These are phyloP conservation scores for Hyphopichia wangnamkhiaoensis DNA, from an alignment of 1,139 yeast species.

Conservation along the genomic window DNA sequence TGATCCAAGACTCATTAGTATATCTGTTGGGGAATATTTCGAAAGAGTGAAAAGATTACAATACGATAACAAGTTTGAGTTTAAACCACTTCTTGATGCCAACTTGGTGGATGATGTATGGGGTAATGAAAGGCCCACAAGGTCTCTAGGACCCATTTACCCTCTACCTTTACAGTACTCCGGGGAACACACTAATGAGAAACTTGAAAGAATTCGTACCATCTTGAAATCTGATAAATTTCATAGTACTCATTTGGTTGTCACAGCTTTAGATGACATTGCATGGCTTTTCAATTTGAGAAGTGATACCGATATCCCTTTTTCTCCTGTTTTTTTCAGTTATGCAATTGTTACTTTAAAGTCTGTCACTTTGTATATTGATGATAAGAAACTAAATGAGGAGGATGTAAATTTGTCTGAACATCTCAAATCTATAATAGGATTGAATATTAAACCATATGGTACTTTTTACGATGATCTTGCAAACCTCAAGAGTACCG, in stretches of 20 bases:
- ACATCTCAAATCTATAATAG: conserved; percentile 30
- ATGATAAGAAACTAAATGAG: conserved; percentile 31
- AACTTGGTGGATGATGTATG: conserved; percentile 45
- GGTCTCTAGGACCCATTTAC: conserved; percentile 42
- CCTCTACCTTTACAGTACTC: conserved; percentile 40
- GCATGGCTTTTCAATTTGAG: conserved; percentile 59
- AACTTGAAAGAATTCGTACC: conserved; percentile 29
- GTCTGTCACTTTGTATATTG: conserved; percentile 37
- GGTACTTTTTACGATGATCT: conserved; percentile 34
- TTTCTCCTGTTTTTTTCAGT: conserved; percentile 52
- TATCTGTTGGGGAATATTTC: conserved; percentile 37
- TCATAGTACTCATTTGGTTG: conserved; percentile 30
- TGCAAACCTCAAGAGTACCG: conserved; percentile 19
- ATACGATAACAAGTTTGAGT: conserved; percentile 23
- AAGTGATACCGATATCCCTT: conserved; percentile 45
- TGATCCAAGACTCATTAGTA: conserved; percentile 40
- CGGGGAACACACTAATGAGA: conserved; percentile 43
- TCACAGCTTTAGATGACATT: conserved; percentile 51
- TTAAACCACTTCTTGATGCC: conserved; percentile 29
- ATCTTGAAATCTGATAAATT: conserved; percentile 18
- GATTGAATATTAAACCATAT: conserved; percentile 32
- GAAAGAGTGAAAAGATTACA: conserved; percentile 21
- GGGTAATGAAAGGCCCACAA: conserved; percentile 40
- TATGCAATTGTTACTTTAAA: conserved; percentile 40
- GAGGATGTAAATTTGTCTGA: conserved; percentile 17